Evolutionary conservation across 208 protist genomes (phyloP).

Genomic region (Trypanosoma congolense): DNA sequence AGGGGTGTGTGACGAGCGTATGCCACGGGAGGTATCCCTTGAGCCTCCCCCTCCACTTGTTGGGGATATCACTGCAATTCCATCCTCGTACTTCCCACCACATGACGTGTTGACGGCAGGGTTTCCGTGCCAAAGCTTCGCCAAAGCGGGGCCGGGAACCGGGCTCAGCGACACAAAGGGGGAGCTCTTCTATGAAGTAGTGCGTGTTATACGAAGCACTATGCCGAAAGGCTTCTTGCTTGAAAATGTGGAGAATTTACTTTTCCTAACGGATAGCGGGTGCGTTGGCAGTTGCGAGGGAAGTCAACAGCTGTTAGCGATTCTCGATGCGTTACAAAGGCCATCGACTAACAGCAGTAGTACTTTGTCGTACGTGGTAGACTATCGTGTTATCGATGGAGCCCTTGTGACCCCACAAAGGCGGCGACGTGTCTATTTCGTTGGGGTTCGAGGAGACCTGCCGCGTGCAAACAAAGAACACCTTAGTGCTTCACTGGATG

Average conservation of each 20-base stretch:
- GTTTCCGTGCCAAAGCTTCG: slow-evolving; percentile 85
- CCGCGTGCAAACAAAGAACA: not conserved
- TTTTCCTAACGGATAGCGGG: slow-evolving; percentile 31
- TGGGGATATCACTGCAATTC: slow-evolving; percentile 70
- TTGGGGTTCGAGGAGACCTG: slow-evolving; percentile 34
- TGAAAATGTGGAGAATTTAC: slow-evolving; percentile 76
- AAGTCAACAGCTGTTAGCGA: slow-evolving; percentile 25
- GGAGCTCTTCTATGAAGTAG: slow-evolving; percentile 71
- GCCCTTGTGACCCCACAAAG: slow-evolving; percentile 55
- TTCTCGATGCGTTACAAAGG: slow-evolving; percentile 27
- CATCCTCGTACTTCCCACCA: slow-evolving; percentile 38
- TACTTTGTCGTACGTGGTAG: slow-evolving; percentile 24
- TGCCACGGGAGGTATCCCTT: too few species aligned
- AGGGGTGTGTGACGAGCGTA: too few species aligned
- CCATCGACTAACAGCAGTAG: slow-evolving; percentile 3
- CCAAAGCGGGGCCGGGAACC: slow-evolving; percentile 39
- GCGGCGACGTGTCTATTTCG: slow-evolving; percentile 56
- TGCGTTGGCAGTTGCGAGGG: slow-evolving; percentile 3
- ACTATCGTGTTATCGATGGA: slow-evolving; percentile 45
- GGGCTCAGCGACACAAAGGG: slow-evolving; percentile 56
- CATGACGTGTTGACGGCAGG: slow-evolving; percentile 79
- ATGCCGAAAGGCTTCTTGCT: slow-evolving; percentile 60
- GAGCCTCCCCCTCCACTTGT: slow-evolving; percentile 18
- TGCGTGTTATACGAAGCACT: slow-evolving; percentile 46
- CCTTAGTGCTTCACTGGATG: slow-evolving; percentile 11